Base-by-base conservation (phyloP, 306 rosid genomes). In the Sindora glabra region DNA sequence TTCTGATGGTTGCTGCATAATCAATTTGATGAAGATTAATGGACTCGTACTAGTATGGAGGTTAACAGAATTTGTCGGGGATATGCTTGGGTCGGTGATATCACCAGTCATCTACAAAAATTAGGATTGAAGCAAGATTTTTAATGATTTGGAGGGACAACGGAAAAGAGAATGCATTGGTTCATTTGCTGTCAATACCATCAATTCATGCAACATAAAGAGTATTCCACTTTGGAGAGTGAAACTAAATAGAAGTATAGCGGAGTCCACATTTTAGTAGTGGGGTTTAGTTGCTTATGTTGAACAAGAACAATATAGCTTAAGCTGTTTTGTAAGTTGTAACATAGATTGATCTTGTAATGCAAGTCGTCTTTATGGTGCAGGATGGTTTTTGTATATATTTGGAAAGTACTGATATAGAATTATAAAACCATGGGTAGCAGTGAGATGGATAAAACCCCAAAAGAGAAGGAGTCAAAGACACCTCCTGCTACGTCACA, bases 391-490 rank as follows among this genome's bases (percentile, higher is more conserved):
- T 67, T 76, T 45, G 39, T 64, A 62, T 16, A 58, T 37, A 67
- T 54, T 58, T 64, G 70, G 65, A 49, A 67, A 41, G 58, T 57
- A 60, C 52, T 52, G 72, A 62, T 61, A 60, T 71, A 68, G 54
- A 61, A 57, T 67, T 61, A 60, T 71, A 68, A 57, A 61, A 57
- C 68, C 63, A 91, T 81, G 95, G 94, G 90, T 69, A 81, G 85
- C 73, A 77, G 89, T 52, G 95, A 83, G 68, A 83, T 80, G 85
- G 95, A 86, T 64, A 92, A 92, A 83, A 62, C 83, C 34, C 37
- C 86, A 7, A 88, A 74, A 72, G 96, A 89, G 60, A 88, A 82
- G 79, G 98, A 83, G 56, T 56, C 82, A 7, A 86, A 86, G 85
- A 78, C 89, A 6, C 67, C 85, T 5, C 95, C 95, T 36, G 64